Evolutionary conservation across 1,139 yeast genomes (phyloP).

Genomic region (Nakaseomyces uthaithaninus): DNA sequence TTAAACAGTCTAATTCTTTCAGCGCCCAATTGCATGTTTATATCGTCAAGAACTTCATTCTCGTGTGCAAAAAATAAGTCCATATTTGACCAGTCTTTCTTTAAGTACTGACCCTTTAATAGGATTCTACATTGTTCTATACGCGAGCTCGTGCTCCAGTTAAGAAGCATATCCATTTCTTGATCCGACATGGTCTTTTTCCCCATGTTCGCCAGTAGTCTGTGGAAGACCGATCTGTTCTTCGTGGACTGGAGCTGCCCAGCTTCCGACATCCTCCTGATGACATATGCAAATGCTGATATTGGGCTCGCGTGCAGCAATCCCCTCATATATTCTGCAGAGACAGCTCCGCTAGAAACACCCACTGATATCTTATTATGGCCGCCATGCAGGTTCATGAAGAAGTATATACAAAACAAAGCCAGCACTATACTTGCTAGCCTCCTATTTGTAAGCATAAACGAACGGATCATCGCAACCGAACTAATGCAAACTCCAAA

Average conservation of each 20-base stretch:
- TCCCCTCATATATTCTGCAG: neutral
- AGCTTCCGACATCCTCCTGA: slow-evolving; percentile 1
- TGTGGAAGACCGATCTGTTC: neutral
- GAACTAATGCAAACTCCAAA: too few relatives aligned
- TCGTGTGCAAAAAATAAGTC: slow-evolving; percentile 11
- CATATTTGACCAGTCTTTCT: slow-evolving; percentile 19
- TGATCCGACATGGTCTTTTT: neutral
- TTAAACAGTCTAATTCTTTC: slow-evolving; percentile 21
- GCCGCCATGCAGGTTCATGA: neutral
- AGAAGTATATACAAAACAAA: neutral
- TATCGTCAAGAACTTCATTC: slow-evolving; percentile 14
- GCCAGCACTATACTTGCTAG: neutral
- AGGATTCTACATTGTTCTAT: neutral
- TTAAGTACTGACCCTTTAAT: slow-evolving; percentile 6
- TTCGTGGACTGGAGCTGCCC: neutral
- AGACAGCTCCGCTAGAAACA: neutral
- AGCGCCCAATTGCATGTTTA: slow-evolving; percentile 13
- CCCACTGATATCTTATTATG: neutral
- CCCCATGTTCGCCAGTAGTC: neutral
- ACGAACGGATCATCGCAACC: too few relatives aligned
- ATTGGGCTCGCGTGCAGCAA: neutral
- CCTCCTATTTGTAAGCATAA: too few relatives aligned
- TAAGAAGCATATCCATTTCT: neutral
- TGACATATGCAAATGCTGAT: neutral
- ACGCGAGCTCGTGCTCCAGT: slow-evolving; percentile 2